Percentiles rank a stretch among this genome's conserved stretches.
Evolutionary conservation across 2,329 filamentous ascomycete genomes (phyloP).

Genomic region (Arthrinium phaeospermum): DNA sequence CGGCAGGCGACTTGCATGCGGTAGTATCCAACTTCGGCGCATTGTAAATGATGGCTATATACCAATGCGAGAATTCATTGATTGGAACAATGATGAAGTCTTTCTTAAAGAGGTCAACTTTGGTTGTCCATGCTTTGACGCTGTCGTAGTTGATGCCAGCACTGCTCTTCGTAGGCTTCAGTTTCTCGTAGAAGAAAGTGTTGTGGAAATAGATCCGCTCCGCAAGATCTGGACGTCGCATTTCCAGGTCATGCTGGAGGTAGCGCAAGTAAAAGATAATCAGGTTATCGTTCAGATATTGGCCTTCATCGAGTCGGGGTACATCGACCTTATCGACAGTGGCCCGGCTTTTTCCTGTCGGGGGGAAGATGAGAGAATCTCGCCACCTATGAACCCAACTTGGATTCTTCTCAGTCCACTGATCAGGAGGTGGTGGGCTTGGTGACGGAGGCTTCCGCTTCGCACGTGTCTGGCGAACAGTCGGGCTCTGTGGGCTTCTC

Average conservation of each 20-base stretch:
- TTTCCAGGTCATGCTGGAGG: constrained; percentile 66
- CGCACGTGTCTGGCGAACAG: constrained; percentile 19
- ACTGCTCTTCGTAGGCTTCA: constrained; percentile 65
- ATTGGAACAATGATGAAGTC: constrained; percentile 93
- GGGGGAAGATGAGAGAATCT: constrained; percentile 66
- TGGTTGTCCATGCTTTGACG: constrained; percentile 87
- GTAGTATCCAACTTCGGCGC: constrained; percentile 61
- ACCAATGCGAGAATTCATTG: constrained; percentile 90
- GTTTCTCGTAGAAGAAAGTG: constrained; percentile 85
- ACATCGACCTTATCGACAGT: constrained; percentile 77
- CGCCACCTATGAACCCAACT: constrained; percentile 61
- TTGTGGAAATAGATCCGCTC: constrained; percentile 86
- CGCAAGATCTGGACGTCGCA: constrained; percentile 58
- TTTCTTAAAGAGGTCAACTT: constrained; percentile 81
- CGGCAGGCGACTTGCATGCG: constrained; percentile 37
- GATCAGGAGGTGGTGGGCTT: constrained; percentile 30
- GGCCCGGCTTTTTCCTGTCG: constrained; percentile 63
- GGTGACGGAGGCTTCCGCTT: constrained; percentile 17
- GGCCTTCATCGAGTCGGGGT: constrained; percentile 76
- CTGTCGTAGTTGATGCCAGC: constrained; percentile 79
- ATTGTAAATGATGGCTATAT: constrained; percentile 93
- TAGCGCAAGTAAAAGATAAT: constrained; percentile 87
- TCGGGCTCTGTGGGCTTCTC: background rate
- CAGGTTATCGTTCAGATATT: constrained; percentile 92
- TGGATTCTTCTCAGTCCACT: constrained; percentile 58